Conservation (phyloP, 805 yeast genomes). For the Starmerella geochares region DNA sequence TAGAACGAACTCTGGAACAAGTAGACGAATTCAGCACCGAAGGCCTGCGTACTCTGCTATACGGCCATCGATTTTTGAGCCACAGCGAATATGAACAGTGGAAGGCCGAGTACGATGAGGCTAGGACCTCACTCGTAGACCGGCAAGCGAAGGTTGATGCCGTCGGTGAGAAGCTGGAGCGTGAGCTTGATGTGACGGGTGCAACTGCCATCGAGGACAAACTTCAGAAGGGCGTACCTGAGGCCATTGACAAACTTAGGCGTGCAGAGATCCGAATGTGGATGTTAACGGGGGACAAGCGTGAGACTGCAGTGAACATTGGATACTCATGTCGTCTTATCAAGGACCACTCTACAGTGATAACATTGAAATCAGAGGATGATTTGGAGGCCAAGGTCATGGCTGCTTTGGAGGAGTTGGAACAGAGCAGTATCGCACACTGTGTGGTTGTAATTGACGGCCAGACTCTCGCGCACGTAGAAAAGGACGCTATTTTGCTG, state of each 20-base stretch:
- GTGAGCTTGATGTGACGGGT: constrained; percentile 60
- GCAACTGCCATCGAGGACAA: constrained; percentile 98
- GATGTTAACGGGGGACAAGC: constrained; percentile 98
- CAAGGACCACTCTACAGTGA: constrained; percentile 83
- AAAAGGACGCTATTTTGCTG: constrained; percentile 60
- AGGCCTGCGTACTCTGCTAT: constrained; percentile 82
- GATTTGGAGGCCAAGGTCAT: constrained; percentile 57
- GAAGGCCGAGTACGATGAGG: constrained; percentile 57
- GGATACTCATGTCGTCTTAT: constrained; percentile 90
- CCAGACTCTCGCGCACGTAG: constrained; percentile 64
- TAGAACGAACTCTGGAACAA: constrained; percentile 79
- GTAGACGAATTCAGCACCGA: constrained; percentile 91
- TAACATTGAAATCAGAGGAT: constrained; percentile 49
- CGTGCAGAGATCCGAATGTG: constrained; percentile 91
- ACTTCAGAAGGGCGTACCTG: constrained; percentile 93
- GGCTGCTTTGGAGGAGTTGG: constrained; percentile 64
- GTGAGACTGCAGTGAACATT: constrained; percentile 95
- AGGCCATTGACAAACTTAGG: constrained; percentile 80
- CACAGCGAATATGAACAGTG: constrained; percentile 52
- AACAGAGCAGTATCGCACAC: constrained; percentile 72
- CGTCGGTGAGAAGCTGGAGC: constrained; percentile 65
- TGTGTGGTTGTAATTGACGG: constrained; percentile 94
- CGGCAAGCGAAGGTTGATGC: constrained; percentile 57
- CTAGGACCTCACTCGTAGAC: constrained; percentile 63
- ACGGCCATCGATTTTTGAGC: constrained; percentile 65